phyloP scores from a whole-genome alignment of 2,329 filamentous ascomycete genomes.

The Cladosporium austrohemisphaericum region DNA sequence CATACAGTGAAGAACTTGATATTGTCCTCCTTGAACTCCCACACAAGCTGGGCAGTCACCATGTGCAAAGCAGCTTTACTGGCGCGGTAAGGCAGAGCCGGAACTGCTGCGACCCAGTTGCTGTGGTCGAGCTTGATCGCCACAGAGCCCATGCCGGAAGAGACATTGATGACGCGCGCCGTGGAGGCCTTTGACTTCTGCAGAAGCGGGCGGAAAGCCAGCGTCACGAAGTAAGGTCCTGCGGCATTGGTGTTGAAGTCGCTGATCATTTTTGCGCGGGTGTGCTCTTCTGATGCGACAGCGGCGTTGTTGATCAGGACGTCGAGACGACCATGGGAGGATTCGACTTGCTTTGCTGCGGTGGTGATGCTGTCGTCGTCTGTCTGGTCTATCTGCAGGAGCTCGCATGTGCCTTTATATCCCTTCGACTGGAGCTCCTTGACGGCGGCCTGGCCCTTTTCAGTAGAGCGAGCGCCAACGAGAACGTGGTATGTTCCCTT shows the following conservation, averaged over 20 bases:
- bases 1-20: slow-evolving; percentile 44
- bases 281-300: slow-evolving; percentile 23
- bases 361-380: slow-evolving; percentile 49
- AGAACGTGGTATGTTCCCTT: slow-evolving; percentile 51
- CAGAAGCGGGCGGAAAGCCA: slow-evolving; percentile 44
- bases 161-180: slow-evolving; percentile 37
- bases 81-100: slow-evolving; percentile 32
- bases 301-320: slow-evolving; percentile 46
- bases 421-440: slow-evolving; percentile 30
- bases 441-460: slow-evolving; percentile 49
- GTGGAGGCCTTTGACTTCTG: slow-evolving; percentile 31
- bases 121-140: slow-evolving; percentile 27
- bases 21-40: slow-evolving; percentile 35
- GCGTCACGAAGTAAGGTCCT: slow-evolving; percentile 43
- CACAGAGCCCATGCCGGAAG: slow-evolving; percentile 35
- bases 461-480: slow-evolving; percentile 49
- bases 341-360: slow-evolving; percentile 41
- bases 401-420: slow-evolving; percentile 34
- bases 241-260: slow-evolving; percentile 45
- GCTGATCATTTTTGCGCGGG: slow-evolving; percentile 30
- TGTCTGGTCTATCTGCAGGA: slow-evolving; percentile 50
- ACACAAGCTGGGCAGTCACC: slow-evolving; percentile 44
- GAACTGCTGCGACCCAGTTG: slow-evolving; percentile 28
- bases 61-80: slow-evolving; percentile 45
- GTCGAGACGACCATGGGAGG: slow-evolving; percentile 36